Base-by-base conservation (phyloP, 495 filamentous ascomycete genomes). In the Xylaria bambusicola region DNA sequence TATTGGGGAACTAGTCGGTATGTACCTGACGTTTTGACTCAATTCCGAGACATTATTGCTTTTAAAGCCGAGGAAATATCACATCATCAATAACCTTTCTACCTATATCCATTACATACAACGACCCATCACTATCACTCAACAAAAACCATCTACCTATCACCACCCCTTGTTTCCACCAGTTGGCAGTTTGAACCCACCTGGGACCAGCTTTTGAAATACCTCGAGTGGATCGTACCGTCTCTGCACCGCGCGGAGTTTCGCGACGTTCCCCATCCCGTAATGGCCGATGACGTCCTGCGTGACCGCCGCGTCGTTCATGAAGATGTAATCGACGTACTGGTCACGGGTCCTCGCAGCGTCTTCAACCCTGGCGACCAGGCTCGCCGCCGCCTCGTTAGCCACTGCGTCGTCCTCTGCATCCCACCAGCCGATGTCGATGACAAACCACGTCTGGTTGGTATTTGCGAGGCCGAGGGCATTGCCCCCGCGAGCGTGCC, bases 171-270 rank as follows among this genome's bases (percentile, higher is more conserved):
- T 40, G 29, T 54, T 17, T 15, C 15, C 29, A 23, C 20, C 15
- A 12, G 44, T 62, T 60, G 51, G 45, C 47, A 74, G 45, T 62
- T 74, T 72, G 60, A 71, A 73, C 46, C 72, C 71, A 58, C 65
- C 71, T 36, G 66, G 62, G 54, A 66, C 66, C 26, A 71, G 52
- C 40, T 66, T 52, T 27, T 68, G 64, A 60, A 66, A 73, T 20
- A 72, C 62, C 20, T 49, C 40, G 18, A 36, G n/a, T 1, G 68
- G 71, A 45, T 73, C 73, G 50, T 75, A 73, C 61, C 65, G 71
- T 29, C 20, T 29, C 13, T 65, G 60, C 18, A 70, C 63, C 9
- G 47, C 24, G 45, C 68, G 56, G 23, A 72, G 57, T 54, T 62
- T 72, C 27, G 56, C 62, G 26, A 73, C 52, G 55, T 66, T 72